A percentile compares a stretch with the other conserved stretches of the same genome.
These are phyloP conservation scores for Galium porrigens DNA, from an alignment of 305 asterid species.

Conservation along the genomic window DNA sequence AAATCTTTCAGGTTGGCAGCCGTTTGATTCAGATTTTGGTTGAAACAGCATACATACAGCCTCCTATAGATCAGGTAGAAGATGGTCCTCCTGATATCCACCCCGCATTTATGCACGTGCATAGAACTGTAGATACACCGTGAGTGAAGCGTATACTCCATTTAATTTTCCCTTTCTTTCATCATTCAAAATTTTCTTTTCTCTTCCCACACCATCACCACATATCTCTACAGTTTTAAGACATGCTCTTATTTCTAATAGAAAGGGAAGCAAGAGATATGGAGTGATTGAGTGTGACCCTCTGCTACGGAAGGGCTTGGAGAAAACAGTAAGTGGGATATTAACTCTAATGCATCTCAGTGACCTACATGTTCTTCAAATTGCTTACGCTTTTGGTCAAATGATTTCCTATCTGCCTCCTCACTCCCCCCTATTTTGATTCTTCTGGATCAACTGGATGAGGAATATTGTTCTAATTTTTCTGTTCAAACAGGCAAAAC, in stretches of 20 bases:
- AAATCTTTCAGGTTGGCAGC: constrained; percentile 60
- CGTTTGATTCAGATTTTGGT: constrained; percentile 68
- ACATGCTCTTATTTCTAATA: constrained; percentile 19
- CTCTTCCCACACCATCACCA: background rate
- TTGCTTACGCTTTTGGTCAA: background rate
- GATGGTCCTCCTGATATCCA: constrained; percentile 78
- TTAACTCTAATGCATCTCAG: constrained; percentile 8
- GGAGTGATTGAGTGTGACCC: constrained; percentile 97
- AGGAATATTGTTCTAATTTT: constrained; percentile 8
- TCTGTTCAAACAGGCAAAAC: constrained; percentile 57
- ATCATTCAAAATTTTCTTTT: background rate
- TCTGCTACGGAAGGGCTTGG: constrained; percentile 80
- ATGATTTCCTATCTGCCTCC: background rate
- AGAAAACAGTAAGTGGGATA: constrained; percentile 58
- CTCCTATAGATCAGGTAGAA: constrained; percentile 53
- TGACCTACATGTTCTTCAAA: constrained; percentile 9
- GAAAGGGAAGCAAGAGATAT: constrained; percentile 62
- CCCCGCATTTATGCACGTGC: constrained; percentile 81
- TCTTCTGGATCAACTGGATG: background rate
- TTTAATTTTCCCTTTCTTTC: background rate
- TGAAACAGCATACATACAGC: constrained; percentile 83
- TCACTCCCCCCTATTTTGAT: background rate
- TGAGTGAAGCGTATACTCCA: constrained; percentile 29
- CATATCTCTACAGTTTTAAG: background rate
- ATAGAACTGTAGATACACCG: constrained; percentile 60